Evolutionary conservation across 805 yeast genomes (phyloP).

Genomic region (Blastobotrys peoriensis): DNA sequence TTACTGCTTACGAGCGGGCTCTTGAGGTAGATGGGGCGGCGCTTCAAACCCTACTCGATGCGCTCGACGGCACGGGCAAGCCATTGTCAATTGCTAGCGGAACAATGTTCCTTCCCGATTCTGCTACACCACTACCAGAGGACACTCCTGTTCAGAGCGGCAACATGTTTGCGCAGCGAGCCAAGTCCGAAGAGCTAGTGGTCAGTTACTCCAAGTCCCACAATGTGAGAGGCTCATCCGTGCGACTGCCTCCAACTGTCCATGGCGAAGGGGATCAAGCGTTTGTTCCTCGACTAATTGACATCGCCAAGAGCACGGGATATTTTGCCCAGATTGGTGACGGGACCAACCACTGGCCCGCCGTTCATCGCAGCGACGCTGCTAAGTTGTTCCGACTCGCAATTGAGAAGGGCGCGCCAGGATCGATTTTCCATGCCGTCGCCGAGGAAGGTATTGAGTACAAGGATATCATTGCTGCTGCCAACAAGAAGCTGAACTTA

Average conservation of each 20-base stretch:
- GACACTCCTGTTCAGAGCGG: conserved; percentile 6
- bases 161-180: conserved; percentile 8
- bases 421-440: conserved; percentile 25
- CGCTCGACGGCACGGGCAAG: conserved; percentile 29
- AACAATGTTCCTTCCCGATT: conserved; percentile 8
- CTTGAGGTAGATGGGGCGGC: conserved; percentile 27
- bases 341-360: conserved; percentile 31
- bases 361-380: conserved; percentile 31
- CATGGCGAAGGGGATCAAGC: conserved; percentile 31
- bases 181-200: conserved; percentile 15
- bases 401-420: conserved; percentile 26
- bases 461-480: conserved; percentile 27
- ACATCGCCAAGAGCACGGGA: conserved; percentile 19
- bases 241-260: conserved; percentile 33
- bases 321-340: conserved; percentile 34
- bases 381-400: conserved; percentile 29
- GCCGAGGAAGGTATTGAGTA: conserved; percentile 22
- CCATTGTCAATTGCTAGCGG: conserved; percentile 28
- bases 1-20: conserved; percentile 18
- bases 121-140: conserved; percentile 10
- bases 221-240: conserved; percentile 25
- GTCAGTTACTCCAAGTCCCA: conserved; percentile 17
- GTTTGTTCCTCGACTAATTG: conserved; percentile 22
- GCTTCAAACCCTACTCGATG: conserved; percentile 26
- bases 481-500: conserved; percentile 17